Conservation (phyloP, 2,329 filamentous ascomycete species). For the Aspergillus awamori region DNA sequence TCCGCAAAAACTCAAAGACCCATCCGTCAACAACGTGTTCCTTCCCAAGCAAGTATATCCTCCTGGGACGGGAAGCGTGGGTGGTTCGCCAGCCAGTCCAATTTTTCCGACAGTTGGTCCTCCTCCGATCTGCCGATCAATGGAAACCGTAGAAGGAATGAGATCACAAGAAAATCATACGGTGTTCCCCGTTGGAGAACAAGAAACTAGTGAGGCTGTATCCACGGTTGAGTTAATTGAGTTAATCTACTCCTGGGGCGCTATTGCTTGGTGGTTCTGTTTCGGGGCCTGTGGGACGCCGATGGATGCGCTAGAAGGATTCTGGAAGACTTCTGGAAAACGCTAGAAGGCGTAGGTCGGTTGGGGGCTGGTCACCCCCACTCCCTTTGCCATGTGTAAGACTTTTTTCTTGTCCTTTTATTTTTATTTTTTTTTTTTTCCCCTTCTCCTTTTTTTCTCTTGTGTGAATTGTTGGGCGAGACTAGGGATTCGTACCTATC, state of each 20-base stretch:
- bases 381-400: too few species aligned
- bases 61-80: neutral
- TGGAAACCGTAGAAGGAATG: neutral
- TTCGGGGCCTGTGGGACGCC: neutral
- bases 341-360: conserved; percentile 24
- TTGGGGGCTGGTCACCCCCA: neutral
- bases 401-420: too few species aligned
- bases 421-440: too few species aligned
- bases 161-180: neutral
- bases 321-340: conserved; percentile 38
- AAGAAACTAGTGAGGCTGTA: conserved; percentile 8
- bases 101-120: neutral
- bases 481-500: neutral
- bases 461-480: neutral
- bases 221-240: conserved; percentile 23
- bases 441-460: neutral
- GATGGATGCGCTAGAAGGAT: conserved; percentile 31
- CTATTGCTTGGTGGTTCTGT: conserved; percentile 1
- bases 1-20: neutral
- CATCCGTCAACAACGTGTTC: conserved; percentile 13
- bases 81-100: neutral
- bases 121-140: neutral
- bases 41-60: conserved; percentile 1
- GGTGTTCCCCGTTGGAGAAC: neutral
- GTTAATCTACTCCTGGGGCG: conserved; percentile 18